Evolutionary conservation across 2,329 filamentous ascomycete genomes (phyloP).

Genomic region (Penicillium sp.): DNA sequence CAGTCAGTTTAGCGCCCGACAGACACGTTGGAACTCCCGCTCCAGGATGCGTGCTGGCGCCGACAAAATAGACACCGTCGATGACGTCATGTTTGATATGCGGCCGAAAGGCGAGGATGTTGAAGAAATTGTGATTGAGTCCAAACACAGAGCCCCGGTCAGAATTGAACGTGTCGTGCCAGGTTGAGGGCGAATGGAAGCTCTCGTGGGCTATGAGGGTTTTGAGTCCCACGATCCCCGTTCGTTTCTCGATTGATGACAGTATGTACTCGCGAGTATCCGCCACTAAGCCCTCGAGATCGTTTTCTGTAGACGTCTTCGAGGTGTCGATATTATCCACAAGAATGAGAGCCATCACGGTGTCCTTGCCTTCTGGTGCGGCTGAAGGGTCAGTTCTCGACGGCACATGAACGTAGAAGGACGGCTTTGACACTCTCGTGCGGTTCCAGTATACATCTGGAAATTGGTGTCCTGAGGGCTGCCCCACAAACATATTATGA

Average conservation of each 20-base stretch:
- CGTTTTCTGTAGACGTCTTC: neutral
- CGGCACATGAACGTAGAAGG: constrained; percentile 2
- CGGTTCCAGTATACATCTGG: constrained; percentile 2
- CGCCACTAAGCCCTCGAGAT: neutral
- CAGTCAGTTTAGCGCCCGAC: constrained; percentile 12
- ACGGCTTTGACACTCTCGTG: neutral
- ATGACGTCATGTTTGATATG: constrained; percentile 9
- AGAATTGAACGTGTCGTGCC: constrained; percentile 9
- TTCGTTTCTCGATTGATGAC: neutral
- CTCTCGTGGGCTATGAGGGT: constrained; percentile 3
- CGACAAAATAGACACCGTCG: constrained; percentile 11
- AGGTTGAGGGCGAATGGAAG: constrained; percentile 7
- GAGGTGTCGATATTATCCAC: constrained; percentile 1
- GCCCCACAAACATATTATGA: constrained; percentile 16
- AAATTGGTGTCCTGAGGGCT: neutral
- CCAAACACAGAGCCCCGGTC: constrained; percentile 12
- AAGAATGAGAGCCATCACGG: neutral
- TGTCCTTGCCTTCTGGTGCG: constrained; percentile 1
- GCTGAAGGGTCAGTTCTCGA: neutral
- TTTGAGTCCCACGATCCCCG: neutral
- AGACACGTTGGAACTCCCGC: constrained; percentile 14
- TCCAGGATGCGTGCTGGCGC: constrained; percentile 15
- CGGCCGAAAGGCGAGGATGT: constrained; percentile 13
- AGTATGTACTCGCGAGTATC: neutral
- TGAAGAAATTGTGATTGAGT: constrained; percentile 13